Conservation (phyloP, 2,329 filamentous ascomycete genomes). For the Microsporum audouinii region DNA sequence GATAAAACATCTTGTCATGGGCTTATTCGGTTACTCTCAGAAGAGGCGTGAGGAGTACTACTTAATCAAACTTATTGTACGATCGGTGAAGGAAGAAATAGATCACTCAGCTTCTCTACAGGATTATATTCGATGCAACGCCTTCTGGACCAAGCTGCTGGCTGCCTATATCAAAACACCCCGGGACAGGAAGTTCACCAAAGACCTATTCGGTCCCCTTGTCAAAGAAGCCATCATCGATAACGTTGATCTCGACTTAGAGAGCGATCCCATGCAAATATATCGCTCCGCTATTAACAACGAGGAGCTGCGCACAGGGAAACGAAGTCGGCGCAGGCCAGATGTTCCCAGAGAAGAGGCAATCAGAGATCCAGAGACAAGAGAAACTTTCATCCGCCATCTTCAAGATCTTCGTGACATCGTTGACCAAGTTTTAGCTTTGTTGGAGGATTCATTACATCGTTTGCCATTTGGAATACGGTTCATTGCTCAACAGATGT, state of each 20-base stretch:
- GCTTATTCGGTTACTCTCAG: slow-evolving; percentile 91
- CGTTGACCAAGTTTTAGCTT: slow-evolving; percentile 75
- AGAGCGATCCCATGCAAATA: slow-evolving; percentile 95
- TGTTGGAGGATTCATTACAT: slow-evolving; percentile 69
- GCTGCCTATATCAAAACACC: slow-evolving; percentile 82
- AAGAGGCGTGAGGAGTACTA: slow-evolving; percentile 97
- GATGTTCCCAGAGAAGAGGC: slow-evolving; percentile 85
- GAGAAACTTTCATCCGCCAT: slow-evolving; percentile 85
- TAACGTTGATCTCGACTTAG: slow-evolving; percentile 77
- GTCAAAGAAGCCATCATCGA: slow-evolving; percentile 89
- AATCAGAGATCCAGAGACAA: slow-evolving; percentile 90
- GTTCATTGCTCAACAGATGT: slow-evolving; percentile 76
- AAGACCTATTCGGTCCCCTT: slow-evolving; percentile 71
- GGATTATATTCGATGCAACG: slow-evolving; percentile 79
- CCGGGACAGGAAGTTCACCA: slow-evolving; percentile 80
- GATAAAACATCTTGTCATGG: slow-evolving; percentile 89
- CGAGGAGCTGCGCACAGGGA: slow-evolving; percentile 85
- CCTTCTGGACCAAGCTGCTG: slow-evolving; percentile 84
- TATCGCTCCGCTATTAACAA: slow-evolving; percentile 94
- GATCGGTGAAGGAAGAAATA: slow-evolving; percentile 76
- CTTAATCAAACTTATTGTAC: slow-evolving; percentile 72
- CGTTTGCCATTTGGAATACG: slow-evolving; percentile 89
- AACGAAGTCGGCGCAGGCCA: slow-evolving; percentile 64
- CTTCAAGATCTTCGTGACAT: slow-evolving; percentile 89
- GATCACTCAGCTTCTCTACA: slow-evolving; percentile 61